These are phyloP conservation scores for Petunia secreta DNA, from an alignment of 257 asterid genomes.

Conservation along the genomic window DNA sequence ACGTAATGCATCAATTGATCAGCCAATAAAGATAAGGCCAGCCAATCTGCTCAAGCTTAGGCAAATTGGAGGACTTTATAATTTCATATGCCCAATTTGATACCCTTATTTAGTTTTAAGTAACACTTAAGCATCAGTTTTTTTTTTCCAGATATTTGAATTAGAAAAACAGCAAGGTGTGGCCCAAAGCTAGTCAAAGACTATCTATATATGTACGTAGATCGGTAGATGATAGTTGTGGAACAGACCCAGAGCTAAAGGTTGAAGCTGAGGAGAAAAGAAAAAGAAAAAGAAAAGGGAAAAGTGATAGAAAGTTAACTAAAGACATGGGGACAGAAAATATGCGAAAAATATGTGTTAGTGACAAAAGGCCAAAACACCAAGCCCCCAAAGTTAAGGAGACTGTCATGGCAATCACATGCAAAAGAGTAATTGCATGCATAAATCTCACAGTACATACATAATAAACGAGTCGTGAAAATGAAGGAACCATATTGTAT, in stretches of 20 bases:
- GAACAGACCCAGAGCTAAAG: not conserved
- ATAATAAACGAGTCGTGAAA: not conserved
- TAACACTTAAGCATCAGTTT: not conserved
- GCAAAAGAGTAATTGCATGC: constrained; percentile 21
- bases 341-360: not conserved
- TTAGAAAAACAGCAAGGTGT: not conserved
- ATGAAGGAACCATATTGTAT: constrained; percentile 13
- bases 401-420: constrained; percentile 11
- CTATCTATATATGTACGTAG: not conserved
- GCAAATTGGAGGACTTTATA: no score
- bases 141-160: not conserved
- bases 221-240: not conserved
- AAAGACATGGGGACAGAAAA: not conserved
- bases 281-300: not conserved
- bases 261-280: not conserved
- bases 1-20: no score
- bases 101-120: not conserved
- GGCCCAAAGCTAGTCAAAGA: not conserved
- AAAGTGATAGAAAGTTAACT: not conserved
- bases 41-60: no score
- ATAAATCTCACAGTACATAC: not conserved
- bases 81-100: no score
- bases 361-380: constrained; percentile 4
- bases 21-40: no score
- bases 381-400: constrained; percentile 10